These are phyloP conservation scores for Phytophthora fragariae DNA, from an alignment of 352 stramenopile species.

Conservation along the genomic window DNA sequence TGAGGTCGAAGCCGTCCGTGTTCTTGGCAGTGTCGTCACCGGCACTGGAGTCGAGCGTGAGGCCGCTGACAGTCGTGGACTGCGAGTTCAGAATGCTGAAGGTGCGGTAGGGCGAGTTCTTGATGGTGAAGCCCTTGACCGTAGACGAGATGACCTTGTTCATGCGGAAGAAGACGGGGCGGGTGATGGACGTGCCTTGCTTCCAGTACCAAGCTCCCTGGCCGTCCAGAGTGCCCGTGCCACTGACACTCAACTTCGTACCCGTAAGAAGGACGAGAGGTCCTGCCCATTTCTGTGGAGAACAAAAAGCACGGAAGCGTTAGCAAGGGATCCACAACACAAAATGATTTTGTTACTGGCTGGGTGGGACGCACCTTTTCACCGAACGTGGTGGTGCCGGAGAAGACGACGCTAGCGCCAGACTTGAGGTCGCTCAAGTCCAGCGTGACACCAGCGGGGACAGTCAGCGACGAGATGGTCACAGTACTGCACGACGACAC, in stretches of 20 bases:
- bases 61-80: constrained; percentile 25
- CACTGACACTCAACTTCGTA: constrained; percentile 29
- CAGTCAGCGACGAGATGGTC: constrained; percentile 32
- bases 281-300: constrained; percentile 22
- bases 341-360: background rate
- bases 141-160: constrained; percentile 30
- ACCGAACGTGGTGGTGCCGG: constrained; percentile 43
- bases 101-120: constrained; percentile 26
- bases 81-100: constrained; percentile 34
- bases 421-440: constrained; percentile 38
- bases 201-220: constrained; percentile 47
- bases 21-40: constrained; percentile 12
- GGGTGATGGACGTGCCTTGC: constrained; percentile 29
- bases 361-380: constrained; percentile 16
- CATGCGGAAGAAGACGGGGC: constrained; percentile 42
- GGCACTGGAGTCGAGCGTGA: constrained; percentile 27
- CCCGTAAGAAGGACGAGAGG: constrained; percentile 40
- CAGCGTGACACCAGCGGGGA: constrained; percentile 43
- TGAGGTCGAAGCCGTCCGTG: constrained; percentile 36
- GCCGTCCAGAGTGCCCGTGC: constrained; percentile 40
- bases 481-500: constrained; percentile 35
- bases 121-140: constrained; percentile 39
- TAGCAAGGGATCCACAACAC: background rate
- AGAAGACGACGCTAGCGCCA: constrained; percentile 39
- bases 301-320: background rate